Evolutionary conservation across 805 yeast genomes (phyloP).

Genomic region (Candida suzukii): DNA sequence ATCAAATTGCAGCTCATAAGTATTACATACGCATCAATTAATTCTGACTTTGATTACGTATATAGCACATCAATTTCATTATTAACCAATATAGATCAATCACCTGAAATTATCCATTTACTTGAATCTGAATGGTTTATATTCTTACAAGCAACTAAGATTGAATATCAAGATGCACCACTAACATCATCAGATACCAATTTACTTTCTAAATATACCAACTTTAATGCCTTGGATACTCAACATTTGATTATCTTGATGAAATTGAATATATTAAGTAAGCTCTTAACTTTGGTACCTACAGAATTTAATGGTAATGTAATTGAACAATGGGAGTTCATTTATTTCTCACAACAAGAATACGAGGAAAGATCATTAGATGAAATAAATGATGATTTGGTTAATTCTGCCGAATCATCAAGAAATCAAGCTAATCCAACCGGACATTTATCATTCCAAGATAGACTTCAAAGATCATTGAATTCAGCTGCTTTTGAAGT

Average conservation of each 20-base stretch:
- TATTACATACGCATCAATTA: constrained; percentile 60
- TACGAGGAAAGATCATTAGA: constrained; percentile 7
- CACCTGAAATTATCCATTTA: constrained; percentile 9
- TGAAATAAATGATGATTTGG: not conserved
- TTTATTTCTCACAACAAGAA: constrained; percentile 28
- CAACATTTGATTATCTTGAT: constrained; percentile 1
- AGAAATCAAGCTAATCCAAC: not conserved
- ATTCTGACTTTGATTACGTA: constrained; percentile 57
- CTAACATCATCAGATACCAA: not conserved
- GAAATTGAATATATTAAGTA: constrained; percentile 50
- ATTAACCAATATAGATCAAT: constrained; percentile 19
- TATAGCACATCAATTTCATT: constrained; percentile 33
- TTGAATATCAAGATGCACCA: constrained; percentile 22
- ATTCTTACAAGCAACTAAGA: constrained; percentile 66
- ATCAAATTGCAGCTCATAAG: constrained; percentile 32
- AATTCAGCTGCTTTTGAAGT: constrained; percentile 20
- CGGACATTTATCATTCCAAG: constrained; percentile 11
- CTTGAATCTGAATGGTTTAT: constrained; percentile 63
- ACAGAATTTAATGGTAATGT: constrained; percentile 48
- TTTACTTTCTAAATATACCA: not conserved
- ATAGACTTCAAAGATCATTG: constrained; percentile 21
- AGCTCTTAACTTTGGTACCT: constrained; percentile 45
- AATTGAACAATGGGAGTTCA: constrained; percentile 54
- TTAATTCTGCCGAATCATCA: not conserved
- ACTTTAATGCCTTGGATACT: not conserved